Conservation (phyloP, 345 rosid genomes). For the Excoecaria agallocha region DNA sequence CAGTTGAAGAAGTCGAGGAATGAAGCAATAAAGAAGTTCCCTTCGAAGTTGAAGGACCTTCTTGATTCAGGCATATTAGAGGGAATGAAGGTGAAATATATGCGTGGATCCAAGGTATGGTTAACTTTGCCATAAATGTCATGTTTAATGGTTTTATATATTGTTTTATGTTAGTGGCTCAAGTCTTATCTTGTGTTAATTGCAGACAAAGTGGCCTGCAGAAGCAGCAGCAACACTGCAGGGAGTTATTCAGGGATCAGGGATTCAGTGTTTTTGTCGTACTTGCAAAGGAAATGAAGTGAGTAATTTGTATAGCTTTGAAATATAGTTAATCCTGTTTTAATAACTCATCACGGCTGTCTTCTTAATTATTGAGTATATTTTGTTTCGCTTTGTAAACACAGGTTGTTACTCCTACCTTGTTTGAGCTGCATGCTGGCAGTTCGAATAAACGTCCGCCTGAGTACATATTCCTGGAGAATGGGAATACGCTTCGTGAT, state of each 20-base stretch:
- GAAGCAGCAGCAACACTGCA: constrained; percentile 44
- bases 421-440: constrained; percentile 79
- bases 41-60: constrained; percentile 60
- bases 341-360: background rate
- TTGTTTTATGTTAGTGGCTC: background rate
- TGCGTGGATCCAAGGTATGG: constrained; percentile 61
- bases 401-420: constrained; percentile 58
- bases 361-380: background rate
- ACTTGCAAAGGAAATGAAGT: constrained; percentile 62
- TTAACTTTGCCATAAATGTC: background rate
- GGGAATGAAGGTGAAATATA: constrained; percentile 62
- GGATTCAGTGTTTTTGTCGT: constrained; percentile 69
- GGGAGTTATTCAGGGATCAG: constrained; percentile 64
- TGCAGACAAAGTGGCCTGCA: constrained; percentile 46
- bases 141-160: background rate
- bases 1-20: constrained; percentile 21
- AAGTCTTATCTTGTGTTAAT: constrained; percentile 4
- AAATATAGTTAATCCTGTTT: background rate
- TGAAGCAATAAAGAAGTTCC: constrained; percentile 41
- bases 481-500: constrained; percentile 76
- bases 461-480: constrained; percentile 69
- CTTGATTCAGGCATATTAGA: constrained; percentile 75
- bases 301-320: constrained; percentile 27
- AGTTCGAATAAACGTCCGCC: constrained; percentile 84
- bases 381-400: constrained; percentile 12